phyloP scores from a whole-genome alignment of 257 asterid species.

The Jacaranda mimosifolia region DNA sequence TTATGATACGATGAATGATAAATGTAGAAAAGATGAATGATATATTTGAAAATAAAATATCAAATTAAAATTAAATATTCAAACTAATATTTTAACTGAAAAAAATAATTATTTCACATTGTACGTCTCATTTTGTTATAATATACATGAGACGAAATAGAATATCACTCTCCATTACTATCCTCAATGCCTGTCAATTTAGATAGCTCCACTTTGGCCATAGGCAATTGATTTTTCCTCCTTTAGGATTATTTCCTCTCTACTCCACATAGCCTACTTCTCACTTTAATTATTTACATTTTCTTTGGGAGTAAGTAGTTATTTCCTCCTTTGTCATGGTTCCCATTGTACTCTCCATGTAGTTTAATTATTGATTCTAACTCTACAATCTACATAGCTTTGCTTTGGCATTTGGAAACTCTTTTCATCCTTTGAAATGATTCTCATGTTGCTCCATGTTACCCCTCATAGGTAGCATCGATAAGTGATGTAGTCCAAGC shows the following conservation, averaged over 20 bases:
- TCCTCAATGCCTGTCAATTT: slow-evolving; percentile 32
- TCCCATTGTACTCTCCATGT: slow-evolving; percentile 17
- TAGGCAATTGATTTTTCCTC: slow-evolving; percentile 28
- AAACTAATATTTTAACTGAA: too few relatives aligned
- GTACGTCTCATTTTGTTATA: too few relatives aligned
- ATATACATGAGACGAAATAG: too few relatives aligned
- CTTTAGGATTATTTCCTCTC: slow-evolving; percentile 34
- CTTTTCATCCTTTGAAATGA: slow-evolving; percentile 24
- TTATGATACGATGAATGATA: background rate
- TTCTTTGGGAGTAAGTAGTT: background rate
- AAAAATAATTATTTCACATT: too few relatives aligned
- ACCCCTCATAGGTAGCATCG: slow-evolving; percentile 3
- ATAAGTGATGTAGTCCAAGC: background rate
- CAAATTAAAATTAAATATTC: background rate
- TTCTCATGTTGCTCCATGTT: background rate
- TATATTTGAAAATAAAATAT: background rate
- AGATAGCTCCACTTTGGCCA: slow-evolving; percentile 36
- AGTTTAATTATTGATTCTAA: slow-evolving; percentile 15
- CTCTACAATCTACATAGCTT: slow-evolving; percentile 12
- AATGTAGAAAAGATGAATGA: background rate
- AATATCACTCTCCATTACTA: background rate
- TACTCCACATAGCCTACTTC: slow-evolving; percentile 32
- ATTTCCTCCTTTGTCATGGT: slow-evolving; percentile 18
- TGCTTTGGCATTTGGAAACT: slow-evolving; percentile 20
- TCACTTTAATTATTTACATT: slow-evolving; percentile 13